These are phyloP conservation scores for Ceratobasidium sp. DNA, from an alignment of 1,284 basidiomycete species.

Conservation along the genomic window DNA sequence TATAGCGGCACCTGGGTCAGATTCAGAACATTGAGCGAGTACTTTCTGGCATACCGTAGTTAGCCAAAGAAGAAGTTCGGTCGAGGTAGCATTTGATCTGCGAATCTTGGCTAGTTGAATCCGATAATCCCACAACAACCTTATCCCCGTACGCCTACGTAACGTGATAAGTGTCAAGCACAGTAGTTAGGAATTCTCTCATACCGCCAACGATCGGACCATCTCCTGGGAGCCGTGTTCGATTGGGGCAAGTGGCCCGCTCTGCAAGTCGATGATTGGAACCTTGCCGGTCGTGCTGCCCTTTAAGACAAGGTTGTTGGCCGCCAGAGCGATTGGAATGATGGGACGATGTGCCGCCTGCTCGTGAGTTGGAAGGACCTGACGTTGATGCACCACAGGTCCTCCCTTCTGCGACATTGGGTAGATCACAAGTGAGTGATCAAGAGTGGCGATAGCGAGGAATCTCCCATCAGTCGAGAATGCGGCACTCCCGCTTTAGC, in stretches of 20 bases:
- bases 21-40: not conserved
- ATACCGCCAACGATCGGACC: not conserved
- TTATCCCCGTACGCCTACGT: not conserved
- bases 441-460: not conserved
- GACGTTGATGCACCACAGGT: not conserved
- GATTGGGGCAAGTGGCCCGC: constrained; percentile 9
- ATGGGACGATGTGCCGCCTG: constrained; percentile 4
- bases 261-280: constrained; percentile 7
- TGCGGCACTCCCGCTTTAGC: not conserved
- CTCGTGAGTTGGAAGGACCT: not conserved
- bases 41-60: not conserved
- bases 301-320: constrained; percentile 5
- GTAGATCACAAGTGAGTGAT: not conserved
- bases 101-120: not conserved
- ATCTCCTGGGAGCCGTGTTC: constrained; percentile 5
- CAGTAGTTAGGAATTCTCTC: not conserved
- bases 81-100: constrained; percentile 9
- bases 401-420: not conserved
- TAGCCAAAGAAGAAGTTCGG: no score
- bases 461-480: constrained; percentile 10
- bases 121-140: constrained; percentile 5
- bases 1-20: constrained; percentile 2
- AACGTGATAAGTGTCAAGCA: not conserved
- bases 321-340: no score
- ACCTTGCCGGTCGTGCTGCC: constrained; percentile 1